Base-by-base conservation (phyloP, 2,329 filamentous ascomycete genomes). In the Ophiocordyceps camponoti-saundersi region DNA sequence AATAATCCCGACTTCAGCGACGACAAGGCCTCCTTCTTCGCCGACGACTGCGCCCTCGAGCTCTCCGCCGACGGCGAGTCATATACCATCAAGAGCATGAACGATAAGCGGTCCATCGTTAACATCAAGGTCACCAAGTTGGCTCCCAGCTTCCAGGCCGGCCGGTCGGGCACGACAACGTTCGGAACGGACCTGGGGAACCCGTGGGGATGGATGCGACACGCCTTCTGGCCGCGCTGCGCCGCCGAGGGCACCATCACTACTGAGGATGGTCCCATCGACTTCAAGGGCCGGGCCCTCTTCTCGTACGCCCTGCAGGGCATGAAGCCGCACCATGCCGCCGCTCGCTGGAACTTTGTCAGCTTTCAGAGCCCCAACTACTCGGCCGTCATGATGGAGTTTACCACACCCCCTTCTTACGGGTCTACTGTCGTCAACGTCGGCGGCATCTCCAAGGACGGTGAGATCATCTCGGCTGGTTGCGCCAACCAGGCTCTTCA, bases 241-340 rank as follows among this genome's bases (percentile, higher is more conserved):
- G 72, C 70, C 44, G 78, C 82, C 13, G 83, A 90, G 64, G 92
- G 92, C 46, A 85, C 75, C 54, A 87, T 96, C 62, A 79, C 85
- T 52, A 94, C 88, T 50, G 76, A 84, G 56, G 79, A 86, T 32
- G 86, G 87, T 44, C 78, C 83, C 36, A 72, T 95, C 51, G 82
- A 95, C 61, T 80, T 95, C 62, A 82, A 78, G 58, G 90, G 90
- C 48, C 77, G 72, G 52, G 88, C 80, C 30, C 70, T 93, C 57
- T 90, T 88, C 66, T 73, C 82, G 53, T 83, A 92, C 63, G 89
- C 87, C 40, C 69, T 96, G 45, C 92, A 96, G 68, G 92, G 89
- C 62, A 96, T 96, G 90, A 98, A 98, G 75, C 92, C 92, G 40
- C 92, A 98, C 64, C 93, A 98, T 62, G 85, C 88, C 49, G 89